A percentile compares a stretch with the other conserved stretches of the same genome.
phyloP scores from a whole-genome alignment of 164 flowering plant genomes.

The grape (Vitis vinifera) region ASM3070453v1 NC_081810.1:7839501-7840000 shows the following conservation, averaged over 20 bases:
- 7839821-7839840: slow-evolving; percentile 55
- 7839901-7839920: slow-evolving; percentile 80
- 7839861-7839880: slow-evolving; percentile 96
- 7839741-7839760: too few relatives aligned
- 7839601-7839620: background rate
- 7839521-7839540: background rate
- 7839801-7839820: background rate
- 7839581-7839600: background rate
- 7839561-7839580: background rate
- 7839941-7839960: slow-evolving; percentile 77
- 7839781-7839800: background rate
- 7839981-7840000: slow-evolving; percentile 84
- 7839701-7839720: too few relatives aligned
- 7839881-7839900: slow-evolving; percentile 77
- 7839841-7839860: slow-evolving; percentile 95
- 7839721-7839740: too few relatives aligned
- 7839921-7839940: slow-evolving; percentile 90
- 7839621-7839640: too few relatives aligned
- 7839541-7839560: background rate
- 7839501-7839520: background rate
- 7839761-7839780: too few relatives aligned
- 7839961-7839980: slow-evolving; percentile 74
- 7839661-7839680: too few relatives aligned
- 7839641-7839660: too few relatives aligned
- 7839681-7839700: too few relatives aligned